Evolutionary conservation across 768 basidiomycete species (phyloP).

Genomic region (Austroboletus eburneus): DNA sequence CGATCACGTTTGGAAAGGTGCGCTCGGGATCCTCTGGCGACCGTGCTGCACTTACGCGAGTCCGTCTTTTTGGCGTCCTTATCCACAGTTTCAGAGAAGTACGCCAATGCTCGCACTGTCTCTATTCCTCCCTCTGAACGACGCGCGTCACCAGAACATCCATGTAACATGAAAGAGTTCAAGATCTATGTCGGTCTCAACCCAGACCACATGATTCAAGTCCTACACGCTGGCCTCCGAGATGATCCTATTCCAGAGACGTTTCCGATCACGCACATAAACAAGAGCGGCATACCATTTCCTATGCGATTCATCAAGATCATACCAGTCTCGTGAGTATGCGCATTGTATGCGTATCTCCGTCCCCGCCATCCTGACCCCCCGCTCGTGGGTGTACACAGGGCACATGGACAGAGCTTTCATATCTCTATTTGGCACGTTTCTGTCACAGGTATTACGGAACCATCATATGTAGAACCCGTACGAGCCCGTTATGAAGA

Average conservation of each 20-base stretch:
- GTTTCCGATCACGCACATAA: constrained; percentile 54
- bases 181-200: constrained; percentile 63
- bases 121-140: neutral
- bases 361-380: neutral
- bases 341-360: neutral
- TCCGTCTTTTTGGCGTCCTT: too few species aligned
- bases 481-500: constrained; percentile 55
- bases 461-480: constrained; percentile 53
- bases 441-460: constrained; percentile 54
- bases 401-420: constrained; percentile 68
- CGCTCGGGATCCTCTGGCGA: constrained; percentile 1
- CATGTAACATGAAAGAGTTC: constrained; percentile 85
- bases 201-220: constrained; percentile 64
- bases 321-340: constrained; percentile 64
- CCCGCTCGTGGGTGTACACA: constrained; percentile 20
- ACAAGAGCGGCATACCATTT: constrained; percentile 52
- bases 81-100: constrained; percentile 31
- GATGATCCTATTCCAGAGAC: constrained; percentile 65
- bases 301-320: constrained; percentile 73
- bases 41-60: neutral
- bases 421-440: constrained; percentile 81
- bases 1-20: constrained; percentile 81
- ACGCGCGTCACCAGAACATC: constrained; percentile 54
- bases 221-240: constrained; percentile 58
- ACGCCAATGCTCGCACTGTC: constrained; percentile 1